Evolutionary conservation across 495 filamentous ascomycete genomes (phyloP), one percentile per base, ranked within the genome.

Genomic region (Gamarada debralockiae): DNA sequence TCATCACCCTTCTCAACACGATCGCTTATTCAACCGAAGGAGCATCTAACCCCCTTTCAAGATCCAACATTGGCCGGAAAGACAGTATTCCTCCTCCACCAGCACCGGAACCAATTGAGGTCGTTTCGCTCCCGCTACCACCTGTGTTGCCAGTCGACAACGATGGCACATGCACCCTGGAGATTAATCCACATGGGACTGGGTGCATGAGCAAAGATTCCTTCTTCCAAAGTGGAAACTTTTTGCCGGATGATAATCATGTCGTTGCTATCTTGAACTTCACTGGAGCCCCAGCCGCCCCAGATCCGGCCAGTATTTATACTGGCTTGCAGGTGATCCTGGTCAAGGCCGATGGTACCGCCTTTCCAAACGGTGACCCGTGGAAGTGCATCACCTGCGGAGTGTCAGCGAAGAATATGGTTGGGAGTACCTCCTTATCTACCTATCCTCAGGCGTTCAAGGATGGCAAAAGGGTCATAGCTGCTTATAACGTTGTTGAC

Each of bases 331-430:
- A 63, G 40, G 22, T 60, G 18, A 55, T 63, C 40, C 27, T 60
- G 17, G 40, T 62, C 17, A 65, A 65, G 44, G 37, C 52, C 0
- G 59, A 62, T 48, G 53, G 48, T 4, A 60, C 46, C 1, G 29
- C 47, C n/a, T 65, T 62, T 41, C 41, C 56, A 3, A 62, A 62
- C 42, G 56, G 58, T 15, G 59, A 63, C 41, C 34, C 59, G 2
- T 64, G 57, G 54, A 67, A 62, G 45, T 62, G 64, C 34, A 15
- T 64, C 34, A 62, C 57, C n/a, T 61, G 64, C 38, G 64, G 59
- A 13, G 44, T 64, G 18, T 54, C 61, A 3, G 53, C 37, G 9
- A 49, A n/a, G 1, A 58, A 66, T 22, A 34, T 47, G 23, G 29
- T 39, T 18, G 59, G 56, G 2, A 15, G 41, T 20, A 18, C 37